phyloP scores from a whole-genome alignment of 1,139 yeast genomes.

The Candida pseudoviswanathii region DNA sequence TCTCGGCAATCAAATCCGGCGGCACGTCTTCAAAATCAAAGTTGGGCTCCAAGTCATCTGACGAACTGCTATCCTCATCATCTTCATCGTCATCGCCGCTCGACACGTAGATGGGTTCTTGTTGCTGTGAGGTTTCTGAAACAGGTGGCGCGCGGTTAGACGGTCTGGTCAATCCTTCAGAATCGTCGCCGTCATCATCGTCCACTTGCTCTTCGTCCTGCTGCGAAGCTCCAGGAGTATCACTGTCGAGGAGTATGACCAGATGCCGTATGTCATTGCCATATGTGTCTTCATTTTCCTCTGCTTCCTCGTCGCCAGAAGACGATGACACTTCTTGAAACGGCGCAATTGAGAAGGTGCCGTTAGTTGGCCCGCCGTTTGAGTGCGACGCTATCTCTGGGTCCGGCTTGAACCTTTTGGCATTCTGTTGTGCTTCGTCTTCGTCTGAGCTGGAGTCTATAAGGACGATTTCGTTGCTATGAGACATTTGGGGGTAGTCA shows the following conservation, averaged over 20 bases:
- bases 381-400: not conserved
- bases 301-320: not conserved
- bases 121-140: not conserved
- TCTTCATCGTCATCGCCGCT: not conserved
- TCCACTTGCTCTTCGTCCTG: not conserved
- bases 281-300: not conserved
- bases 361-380: slow-evolving; percentile 1
- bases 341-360: slow-evolving; percentile 9
- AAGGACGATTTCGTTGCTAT: slow-evolving; percentile 20
- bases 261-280: not conserved
- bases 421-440: slow-evolving; percentile 9
- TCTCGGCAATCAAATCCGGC: slow-evolving; percentile 31
- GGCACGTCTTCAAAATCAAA: slow-evolving; percentile 16
- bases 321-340: slow-evolving; percentile 13
- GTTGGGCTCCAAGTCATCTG: slow-evolving; percentile 15
- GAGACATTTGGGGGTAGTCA: not conserved
- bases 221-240: not conserved
- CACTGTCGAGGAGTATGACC: slow-evolving; percentile 4
- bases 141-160: slow-evolving; percentile 9
- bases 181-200: slow-evolving; percentile 6
- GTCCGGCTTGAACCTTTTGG: slow-evolving; percentile 15
- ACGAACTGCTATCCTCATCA: slow-evolving; percentile 10
- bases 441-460: slow-evolving; percentile 23
- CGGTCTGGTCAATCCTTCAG: slow-evolving; percentile 7
- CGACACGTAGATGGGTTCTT: not conserved